These are phyloP conservation scores for Podila verticillata DNA, from an alignment of 192 early-diverging fungal species.

Conservation along the genomic window DNA sequence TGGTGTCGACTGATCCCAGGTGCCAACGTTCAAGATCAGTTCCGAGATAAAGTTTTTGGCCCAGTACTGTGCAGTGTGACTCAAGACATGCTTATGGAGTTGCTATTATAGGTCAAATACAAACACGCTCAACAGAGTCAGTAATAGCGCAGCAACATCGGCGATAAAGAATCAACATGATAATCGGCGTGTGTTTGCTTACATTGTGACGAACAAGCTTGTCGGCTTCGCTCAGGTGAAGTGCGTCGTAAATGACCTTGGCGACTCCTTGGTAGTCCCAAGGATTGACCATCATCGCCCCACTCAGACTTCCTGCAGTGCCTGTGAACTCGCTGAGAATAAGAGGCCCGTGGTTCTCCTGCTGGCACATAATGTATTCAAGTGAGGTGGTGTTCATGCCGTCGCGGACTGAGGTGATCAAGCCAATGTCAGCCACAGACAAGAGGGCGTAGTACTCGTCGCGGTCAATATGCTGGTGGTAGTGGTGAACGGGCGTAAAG, in stretches of 20 bases:
- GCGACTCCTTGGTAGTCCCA: conserved; percentile 88
- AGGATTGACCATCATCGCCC: conserved; percentile 87
- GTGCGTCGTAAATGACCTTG: conserved; percentile 76
- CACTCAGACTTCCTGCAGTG: conserved; percentile 82
- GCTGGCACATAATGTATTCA: conserved; percentile 94
- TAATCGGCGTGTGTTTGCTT: conserved; percentile 5
- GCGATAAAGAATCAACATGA: background rate
- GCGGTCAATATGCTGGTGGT: conserved; percentile 89
- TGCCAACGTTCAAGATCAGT: conserved; percentile 60
- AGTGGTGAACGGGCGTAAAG: conserved; percentile 92
- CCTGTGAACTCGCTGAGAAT: conserved; percentile 98
- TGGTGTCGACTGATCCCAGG: conserved; percentile 54
- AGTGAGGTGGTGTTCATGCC: conserved; percentile 98
- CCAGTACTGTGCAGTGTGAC: conserved; percentile 91
- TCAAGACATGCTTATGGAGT: conserved; percentile 82
- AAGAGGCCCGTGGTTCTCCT: conserved; percentile 85
- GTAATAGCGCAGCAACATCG: background rate
- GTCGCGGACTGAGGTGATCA: conserved; percentile 93
- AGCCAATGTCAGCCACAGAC: conserved; percentile 88
- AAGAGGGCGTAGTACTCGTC: conserved; percentile 98
- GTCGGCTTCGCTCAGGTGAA: conserved; percentile 74
- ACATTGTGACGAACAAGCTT: conserved; percentile 68
- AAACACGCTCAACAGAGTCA: background rate
- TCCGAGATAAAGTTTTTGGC: conserved; percentile 84
- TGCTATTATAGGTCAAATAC: conserved; percentile 50